Base-by-base conservation (phyloP, 2,329 filamentous ascomycete genomes). In the Microdochium trichocladiopsis region DNA sequence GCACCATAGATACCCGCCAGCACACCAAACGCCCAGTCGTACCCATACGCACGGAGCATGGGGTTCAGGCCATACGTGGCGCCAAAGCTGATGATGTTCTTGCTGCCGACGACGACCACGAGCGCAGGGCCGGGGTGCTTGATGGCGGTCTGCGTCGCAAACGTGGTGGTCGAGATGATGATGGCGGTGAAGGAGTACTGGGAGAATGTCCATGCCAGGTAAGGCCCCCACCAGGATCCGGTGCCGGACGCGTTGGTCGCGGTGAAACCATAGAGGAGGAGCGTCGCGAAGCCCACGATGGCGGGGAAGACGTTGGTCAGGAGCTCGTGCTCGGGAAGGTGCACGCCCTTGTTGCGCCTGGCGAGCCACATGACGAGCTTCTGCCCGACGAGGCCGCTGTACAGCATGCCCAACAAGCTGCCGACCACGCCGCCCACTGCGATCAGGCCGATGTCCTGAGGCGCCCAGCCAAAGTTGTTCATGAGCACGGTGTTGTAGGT, bases 351-450 rank as follows among this genome's bases (percentile, higher is more conserved):
- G 52, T 61, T 60, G 10, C 55, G 56, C n/a, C 50, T 36, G 3
- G 58, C 59, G 12, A 60, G 21, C 54, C 56, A 56, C 33, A 61
- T 36, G 11, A 53, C 52, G 25, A 60, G 43, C 21, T 51, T 53
- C 22, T 58, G 56, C 14, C 56, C 60, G 22, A 55, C 21, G 47
- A 58, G 57, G n/a, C 54, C 52, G 16, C 51, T 60, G 45, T 57
- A 51, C 28, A 63, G n/a, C 51, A 56, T 61, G 5, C 64, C 64
- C 16, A 65, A 53, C 1, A 74, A 64, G 2, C 67, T 69, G 2
- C 73, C 72, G 4, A 73, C 55, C 21, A 78, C 75, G n/a, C 71
- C 71, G 1, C 74, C 70, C 1, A 69, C 63, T 55, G 78, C 79
- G 63, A 78, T 70, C 6, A 79, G 61, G 1, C 73, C 70, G 12